Base-by-base conservation (phyloP, 345 rosid species). In the Raphanus sativus region DNA sequence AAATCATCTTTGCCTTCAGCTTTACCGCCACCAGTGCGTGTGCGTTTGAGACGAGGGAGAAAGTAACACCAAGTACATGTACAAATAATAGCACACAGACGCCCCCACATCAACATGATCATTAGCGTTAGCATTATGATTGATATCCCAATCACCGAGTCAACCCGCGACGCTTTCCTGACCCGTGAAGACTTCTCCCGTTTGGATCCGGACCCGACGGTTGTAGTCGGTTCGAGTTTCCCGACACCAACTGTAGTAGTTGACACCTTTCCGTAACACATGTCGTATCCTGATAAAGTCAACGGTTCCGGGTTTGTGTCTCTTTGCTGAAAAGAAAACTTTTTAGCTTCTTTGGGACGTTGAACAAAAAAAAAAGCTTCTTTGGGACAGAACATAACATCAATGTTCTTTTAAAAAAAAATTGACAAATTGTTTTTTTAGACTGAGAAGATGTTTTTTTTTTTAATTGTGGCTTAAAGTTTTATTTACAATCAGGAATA, bases 21-120 rank as follows among this genome's bases (percentile, higher is more conserved):
- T 54, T 65, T 65, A 50, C 50, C 21, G 21, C 70, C 24, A 30
- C 10, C 4, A 9, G 16, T 2, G 70, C 56, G 67, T 56, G 70
- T 64, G 77, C 69, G 73, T 72, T 72, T 72, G 55, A 83, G 76
- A 34, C 77, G 84, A 56, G 89, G 86, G 62, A 86, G 34, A 72
- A 84, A 62, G 50, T 84, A 90, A 55, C 88, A 74, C 89, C 92
- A 90, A 17, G 86, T 83, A 1, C 86, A 83, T 64, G 92, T 81
- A 74, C 91, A 90, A 38, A 90, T 64, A 62, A 90, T 73, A 0
- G 95, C 90, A 28, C 91, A 90, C n/a, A 88, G 40, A 59, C 87
- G 86, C 24, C 95, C 95, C 86, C 90, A 90, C 0, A 79, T 8
- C 7, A 87, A 58, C 82, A 83, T 85, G 69, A 87, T 85, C 61